Percentiles rank a stretch among this genome's conserved stretches.
phyloP scores from a whole-genome alignment of 2,329 filamentous ascomycete genomes.

The Madurella fahalii region DNA sequence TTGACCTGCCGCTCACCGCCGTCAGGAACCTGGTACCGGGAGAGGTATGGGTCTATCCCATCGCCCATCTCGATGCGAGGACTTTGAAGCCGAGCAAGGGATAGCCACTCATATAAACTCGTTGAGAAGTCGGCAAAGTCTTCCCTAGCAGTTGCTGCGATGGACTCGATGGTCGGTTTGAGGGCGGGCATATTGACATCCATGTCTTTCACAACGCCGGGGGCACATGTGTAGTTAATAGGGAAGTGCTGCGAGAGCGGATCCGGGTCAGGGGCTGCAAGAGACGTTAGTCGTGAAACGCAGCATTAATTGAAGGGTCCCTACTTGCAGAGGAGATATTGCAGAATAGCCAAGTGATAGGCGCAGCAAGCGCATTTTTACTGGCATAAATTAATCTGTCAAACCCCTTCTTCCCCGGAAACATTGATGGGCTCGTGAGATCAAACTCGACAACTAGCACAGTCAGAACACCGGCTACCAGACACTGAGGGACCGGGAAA shows the following conservation, averaged over 20 bases:
- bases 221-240: constrained; percentile 37
- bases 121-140: constrained; percentile 60
- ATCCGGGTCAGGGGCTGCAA: constrained; percentile 45
- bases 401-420: constrained; percentile 79
- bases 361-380: constrained; percentile 66
- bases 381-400: constrained; percentile 74
- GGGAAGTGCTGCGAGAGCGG: constrained; percentile 46
- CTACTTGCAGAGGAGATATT: constrained; percentile 52
- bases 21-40: constrained; percentile 58
- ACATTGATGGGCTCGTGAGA: constrained; percentile 69
- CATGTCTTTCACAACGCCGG: not conserved
- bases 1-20: constrained; percentile 31
- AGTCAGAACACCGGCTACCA: constrained; percentile 27
- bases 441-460: constrained; percentile 69
- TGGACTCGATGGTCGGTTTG: constrained; percentile 25
- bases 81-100: constrained; percentile 61
- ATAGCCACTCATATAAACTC: constrained; percentile 71
- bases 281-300: constrained; percentile 25
- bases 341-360: constrained; percentile 73
- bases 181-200: constrained; percentile 25
- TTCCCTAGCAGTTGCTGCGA: constrained; percentile 38
- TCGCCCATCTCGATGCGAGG: constrained; percentile 58
- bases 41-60: constrained; percentile 63
- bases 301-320: constrained; percentile 10
- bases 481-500: not conserved